Percentiles rank a stretch among this genome's conserved stretches.
Conservation (phyloP, 805 yeast species). For the Wickerhamomyces ciferrii region DNA sequence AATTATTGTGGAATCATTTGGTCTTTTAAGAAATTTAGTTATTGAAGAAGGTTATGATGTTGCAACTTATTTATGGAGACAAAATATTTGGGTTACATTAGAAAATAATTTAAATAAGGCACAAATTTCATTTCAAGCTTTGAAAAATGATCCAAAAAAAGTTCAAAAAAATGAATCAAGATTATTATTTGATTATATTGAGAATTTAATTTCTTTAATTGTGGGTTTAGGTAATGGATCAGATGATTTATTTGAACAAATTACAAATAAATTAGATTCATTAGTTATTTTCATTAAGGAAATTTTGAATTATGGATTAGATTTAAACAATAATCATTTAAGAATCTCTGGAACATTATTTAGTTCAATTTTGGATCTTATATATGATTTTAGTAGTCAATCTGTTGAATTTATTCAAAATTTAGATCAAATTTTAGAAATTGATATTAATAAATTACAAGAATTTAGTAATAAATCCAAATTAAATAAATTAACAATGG, state of each 20-base stretch:
- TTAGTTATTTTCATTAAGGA: slow-evolving; percentile 21
- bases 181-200: slow-evolving; percentile 60
- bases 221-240: slow-evolving; percentile 63
- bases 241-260: slow-evolving; percentile 48
- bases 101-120: slow-evolving; percentile 47
- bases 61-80: slow-evolving; percentile 70
- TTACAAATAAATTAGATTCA: slow-evolving; percentile 23
- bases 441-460: background rate
- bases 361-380: slow-evolving; percentile 49
- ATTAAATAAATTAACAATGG: slow-evolving; percentile 27
- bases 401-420: slow-evolving; percentile 43
- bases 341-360: slow-evolving; percentile 37
- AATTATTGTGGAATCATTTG: slow-evolving; percentile 74
- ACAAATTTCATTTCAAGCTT: slow-evolving; percentile 39
- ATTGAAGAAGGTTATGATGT: slow-evolving; percentile 87
- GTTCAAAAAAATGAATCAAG: slow-evolving; percentile 35
- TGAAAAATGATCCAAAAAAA: slow-evolving; percentile 22
- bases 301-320: slow-evolving; percentile 22
- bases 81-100: slow-evolving; percentile 65
- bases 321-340: slow-evolving; percentile 20
- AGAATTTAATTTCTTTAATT: slow-evolving; percentile 64
- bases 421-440: background rate
- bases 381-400: slow-evolving; percentile 57
- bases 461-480: background rate
- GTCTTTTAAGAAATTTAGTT: slow-evolving; percentile 72